Evolutionary conservation across 495 filamentous ascomycete species (phyloP).

Genomic region (Penicillium macrosclerotiorum): DNA sequence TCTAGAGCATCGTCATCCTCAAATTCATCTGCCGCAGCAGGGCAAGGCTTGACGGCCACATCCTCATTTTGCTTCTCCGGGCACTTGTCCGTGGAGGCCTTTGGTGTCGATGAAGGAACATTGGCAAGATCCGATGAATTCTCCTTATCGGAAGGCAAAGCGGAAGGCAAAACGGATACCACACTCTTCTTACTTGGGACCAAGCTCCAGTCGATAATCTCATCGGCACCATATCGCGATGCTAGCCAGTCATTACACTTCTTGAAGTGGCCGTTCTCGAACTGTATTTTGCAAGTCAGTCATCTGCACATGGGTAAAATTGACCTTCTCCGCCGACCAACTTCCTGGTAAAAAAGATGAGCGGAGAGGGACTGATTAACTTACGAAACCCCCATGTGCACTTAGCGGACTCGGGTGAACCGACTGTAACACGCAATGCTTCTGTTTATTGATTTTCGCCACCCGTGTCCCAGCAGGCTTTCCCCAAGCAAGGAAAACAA

Average conservation of each 20-base stretch:
- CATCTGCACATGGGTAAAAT: too few species aligned
- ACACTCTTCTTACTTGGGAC: constrained; percentile 31
- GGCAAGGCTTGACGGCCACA: not conserved
- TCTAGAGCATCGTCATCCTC: constrained; percentile 43
- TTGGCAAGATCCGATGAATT: constrained; percentile 12
- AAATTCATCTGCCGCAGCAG: constrained; percentile 28
- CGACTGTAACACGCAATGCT: constrained; percentile 76
- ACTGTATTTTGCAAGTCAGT: constrained; percentile 38
- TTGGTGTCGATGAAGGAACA: not conserved
- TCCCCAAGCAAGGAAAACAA: constrained; percentile 96
- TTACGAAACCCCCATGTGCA: constrained; percentile 69
- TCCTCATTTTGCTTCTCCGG: constrained; percentile 8
- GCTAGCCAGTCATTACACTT: constrained; percentile 88
- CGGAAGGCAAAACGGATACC: too few species aligned
- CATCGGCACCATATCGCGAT: constrained; percentile 69
- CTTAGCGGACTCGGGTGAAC: constrained; percentile 91
- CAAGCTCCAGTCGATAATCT: constrained; percentile 86
- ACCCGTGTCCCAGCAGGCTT: constrained; percentile 74
- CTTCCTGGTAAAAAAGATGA: too few species aligned
- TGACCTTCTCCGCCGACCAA: too few species aligned
- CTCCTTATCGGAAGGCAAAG: constrained; percentile 20
- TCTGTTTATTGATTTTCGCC: constrained; percentile 61
- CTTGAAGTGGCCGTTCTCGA: constrained; percentile 82
- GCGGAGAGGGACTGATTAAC: too few species aligned
- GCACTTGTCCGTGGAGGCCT: not conserved